phyloP scores from a whole-genome alignment of 129 eudicot genomes.

The Kitagawia praeruptora region DNA sequence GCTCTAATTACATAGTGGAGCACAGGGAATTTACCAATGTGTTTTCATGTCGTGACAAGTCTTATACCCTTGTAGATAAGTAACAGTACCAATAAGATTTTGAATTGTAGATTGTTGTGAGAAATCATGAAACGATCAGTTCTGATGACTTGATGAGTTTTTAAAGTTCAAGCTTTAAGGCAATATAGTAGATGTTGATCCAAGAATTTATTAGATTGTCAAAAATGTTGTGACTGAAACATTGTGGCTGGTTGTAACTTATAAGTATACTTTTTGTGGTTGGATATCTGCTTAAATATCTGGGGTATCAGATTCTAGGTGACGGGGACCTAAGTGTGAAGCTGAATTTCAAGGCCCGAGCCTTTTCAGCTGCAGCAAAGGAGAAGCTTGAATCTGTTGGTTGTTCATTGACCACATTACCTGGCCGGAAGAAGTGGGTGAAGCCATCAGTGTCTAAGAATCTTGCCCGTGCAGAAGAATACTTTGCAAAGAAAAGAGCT shows the following conservation, averaged over 20 bases:
- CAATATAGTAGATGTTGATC: constrained; percentile 1
- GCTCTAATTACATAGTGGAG: neutral
- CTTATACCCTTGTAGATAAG: neutral
- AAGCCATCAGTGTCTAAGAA: constrained; percentile 75
- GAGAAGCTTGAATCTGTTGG: constrained; percentile 92
- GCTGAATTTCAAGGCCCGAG: constrained; percentile 78
- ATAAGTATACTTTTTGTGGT: too few relatives aligned
- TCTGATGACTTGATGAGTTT: neutral
- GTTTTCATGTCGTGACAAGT: neutral
- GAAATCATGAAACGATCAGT: neutral
- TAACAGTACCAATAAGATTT: neutral
- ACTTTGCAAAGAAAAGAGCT: constrained; percentile 87
- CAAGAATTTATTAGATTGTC: neutral
- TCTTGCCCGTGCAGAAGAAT: constrained; percentile 75
- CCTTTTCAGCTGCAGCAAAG: constrained; percentile 72
- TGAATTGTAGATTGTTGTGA: neutral
- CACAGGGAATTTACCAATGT: neutral
- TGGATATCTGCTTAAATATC: neutral
- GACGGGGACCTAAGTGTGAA: constrained; percentile 68
- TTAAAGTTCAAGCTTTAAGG: neutral
- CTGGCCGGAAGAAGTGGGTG: constrained; percentile 88
- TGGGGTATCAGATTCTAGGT: constrained; percentile 53
- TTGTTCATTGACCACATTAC: constrained; percentile 66
- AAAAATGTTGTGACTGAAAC: neutral
- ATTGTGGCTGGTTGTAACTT: neutral